Percentiles rank a stretch among this genome's conserved stretches.
phyloP scores from a whole-genome alignment of 371 early-diverging fungal species.

The Thermomucor indicae-seudaticae region DNA sequence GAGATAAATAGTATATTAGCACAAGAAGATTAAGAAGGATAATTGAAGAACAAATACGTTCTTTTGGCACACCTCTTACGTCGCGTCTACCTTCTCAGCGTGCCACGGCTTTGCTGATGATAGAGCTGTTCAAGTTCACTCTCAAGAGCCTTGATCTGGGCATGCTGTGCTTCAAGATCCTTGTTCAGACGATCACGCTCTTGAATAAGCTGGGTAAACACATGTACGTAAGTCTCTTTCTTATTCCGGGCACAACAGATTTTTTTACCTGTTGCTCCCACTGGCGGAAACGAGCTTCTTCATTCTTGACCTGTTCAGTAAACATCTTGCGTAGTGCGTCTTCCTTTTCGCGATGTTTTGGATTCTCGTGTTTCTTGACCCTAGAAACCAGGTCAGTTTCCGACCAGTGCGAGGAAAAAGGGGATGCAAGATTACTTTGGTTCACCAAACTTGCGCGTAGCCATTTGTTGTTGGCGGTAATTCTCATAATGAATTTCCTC shows the following conservation, averaged over 20 bases:
- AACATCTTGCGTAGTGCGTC: constrained; percentile 88
- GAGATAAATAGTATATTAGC: no score
- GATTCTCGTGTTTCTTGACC: constrained; percentile 72
- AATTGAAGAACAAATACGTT: not conserved
- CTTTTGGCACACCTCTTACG: no score
- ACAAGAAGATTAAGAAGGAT: no score
- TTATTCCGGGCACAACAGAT: no score
- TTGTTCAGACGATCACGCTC: constrained; percentile 97
- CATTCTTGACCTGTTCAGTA: constrained; percentile 91
- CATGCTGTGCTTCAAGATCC: constrained; percentile 94
- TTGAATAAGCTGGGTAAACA: constrained; percentile 63
- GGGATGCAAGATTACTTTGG: constrained; percentile 45
- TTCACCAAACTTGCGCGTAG: constrained; percentile 77
- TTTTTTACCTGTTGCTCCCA: constrained; percentile 89
- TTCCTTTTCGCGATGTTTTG: constrained; percentile 86
- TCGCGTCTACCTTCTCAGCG: constrained; percentile 33
- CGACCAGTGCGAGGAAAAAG: not conserved
- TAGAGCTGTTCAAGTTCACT: constrained; percentile 69
- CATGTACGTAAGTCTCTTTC: no score
- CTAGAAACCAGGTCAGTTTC: constrained; percentile 15
- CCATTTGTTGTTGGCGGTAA: constrained; percentile 77
- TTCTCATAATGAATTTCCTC: constrained; percentile 89
- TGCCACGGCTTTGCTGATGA: constrained; percentile 38
- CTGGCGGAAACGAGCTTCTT: constrained; percentile 93
- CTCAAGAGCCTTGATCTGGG: constrained; percentile 87